These are phyloP conservation scores for Drechmeria coniospora DNA, from an alignment of 2,329 filamentous ascomycete species.

Conservation along the genomic window DNA sequence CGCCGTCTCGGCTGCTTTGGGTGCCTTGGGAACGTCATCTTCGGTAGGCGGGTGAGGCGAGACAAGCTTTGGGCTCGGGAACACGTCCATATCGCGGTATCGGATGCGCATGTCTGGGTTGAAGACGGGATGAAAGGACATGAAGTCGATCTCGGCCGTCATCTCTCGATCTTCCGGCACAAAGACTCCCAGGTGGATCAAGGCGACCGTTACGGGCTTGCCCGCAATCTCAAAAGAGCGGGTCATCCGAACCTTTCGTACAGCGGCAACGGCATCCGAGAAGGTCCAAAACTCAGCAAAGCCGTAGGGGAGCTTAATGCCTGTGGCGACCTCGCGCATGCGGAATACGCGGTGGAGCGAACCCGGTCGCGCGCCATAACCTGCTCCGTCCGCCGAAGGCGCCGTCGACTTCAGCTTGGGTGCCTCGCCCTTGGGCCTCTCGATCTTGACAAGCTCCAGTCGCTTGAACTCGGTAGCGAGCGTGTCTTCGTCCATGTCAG, in stretches of 20 bases:
- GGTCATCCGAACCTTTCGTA: slow-evolving; percentile 55
- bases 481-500: slow-evolving; percentile 55
- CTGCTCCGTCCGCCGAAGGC: slow-evolving; percentile 36
- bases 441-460: slow-evolving; percentile 48
- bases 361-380: slow-evolving; percentile 54
- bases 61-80: slow-evolving; percentile 48
- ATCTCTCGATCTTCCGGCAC: slow-evolving; percentile 51
- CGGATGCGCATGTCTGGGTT: slow-evolving; percentile 53
- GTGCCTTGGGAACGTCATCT: slow-evolving; percentile 13
- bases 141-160: slow-evolving; percentile 38
- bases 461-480: slow-evolving; percentile 60
- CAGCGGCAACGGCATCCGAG: slow-evolving; percentile 59
- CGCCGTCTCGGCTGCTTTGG: slow-evolving; percentile 17
- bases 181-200: slow-evolving; percentile 76
- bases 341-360: slow-evolving; percentile 66
- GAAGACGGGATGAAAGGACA: slow-evolving; percentile 55
- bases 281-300: slow-evolving; percentile 71
- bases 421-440: slow-evolving; percentile 25
- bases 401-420: slow-evolving; percentile 45
- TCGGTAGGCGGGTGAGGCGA: slow-evolving; percentile 30
- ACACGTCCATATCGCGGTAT: slow-evolving; percentile 64
- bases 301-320: slow-evolving; percentile 66
- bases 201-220: slow-evolving; percentile 53
- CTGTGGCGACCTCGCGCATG: slow-evolving; percentile 54
- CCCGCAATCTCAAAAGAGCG: slow-evolving; percentile 67